Percentiles rank a stretch among this genome's conserved stretches.
Conservation (phyloP, 176 grass and related monocot species). For the Oryza glumipatula region DNA sequence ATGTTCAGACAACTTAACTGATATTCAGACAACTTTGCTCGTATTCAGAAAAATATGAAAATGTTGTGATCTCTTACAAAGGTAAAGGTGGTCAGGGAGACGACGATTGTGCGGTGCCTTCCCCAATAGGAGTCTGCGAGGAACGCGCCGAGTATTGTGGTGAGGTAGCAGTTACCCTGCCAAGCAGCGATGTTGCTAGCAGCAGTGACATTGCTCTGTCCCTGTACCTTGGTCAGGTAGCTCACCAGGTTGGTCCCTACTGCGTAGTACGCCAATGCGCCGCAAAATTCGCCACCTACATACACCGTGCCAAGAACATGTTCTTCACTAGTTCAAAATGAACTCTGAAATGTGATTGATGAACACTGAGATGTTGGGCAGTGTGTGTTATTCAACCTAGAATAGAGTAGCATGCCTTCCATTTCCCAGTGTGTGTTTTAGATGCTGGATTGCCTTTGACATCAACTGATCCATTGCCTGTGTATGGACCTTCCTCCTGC, state of each 20-base stretch:
- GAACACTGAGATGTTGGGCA: not conserved
- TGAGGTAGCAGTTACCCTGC: constrained; percentile 68
- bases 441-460: constrained; percentile 6
- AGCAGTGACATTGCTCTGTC: constrained; percentile 53
- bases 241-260: constrained; percentile 65
- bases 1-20: not conserved
- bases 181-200: constrained; percentile 67
- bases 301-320: not conserved
- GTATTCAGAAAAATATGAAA: not conserved
- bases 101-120: constrained; percentile 52
- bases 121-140: constrained; percentile 84
- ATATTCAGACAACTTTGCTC: not conserved
- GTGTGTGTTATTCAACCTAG: constrained; percentile 13
- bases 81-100: constrained; percentile 48
- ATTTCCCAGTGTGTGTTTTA: constrained; percentile 31
- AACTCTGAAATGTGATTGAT: no score
- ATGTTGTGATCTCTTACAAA: constrained; percentile 33
- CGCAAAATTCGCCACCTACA: constrained; percentile 58
- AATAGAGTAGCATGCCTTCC: constrained; percentile 50
- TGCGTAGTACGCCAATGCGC: constrained; percentile 60
- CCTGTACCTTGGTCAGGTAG: constrained; percentile 60
- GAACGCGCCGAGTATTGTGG: constrained; percentile 60
- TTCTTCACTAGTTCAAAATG: not conserved
- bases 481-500: constrained; percentile 20
- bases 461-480: constrained; percentile 30